These are phyloP conservation scores for Aspergillus felis DNA, from an alignment of 2,329 filamentous ascomycete species.

Conservation along the genomic window DNA sequence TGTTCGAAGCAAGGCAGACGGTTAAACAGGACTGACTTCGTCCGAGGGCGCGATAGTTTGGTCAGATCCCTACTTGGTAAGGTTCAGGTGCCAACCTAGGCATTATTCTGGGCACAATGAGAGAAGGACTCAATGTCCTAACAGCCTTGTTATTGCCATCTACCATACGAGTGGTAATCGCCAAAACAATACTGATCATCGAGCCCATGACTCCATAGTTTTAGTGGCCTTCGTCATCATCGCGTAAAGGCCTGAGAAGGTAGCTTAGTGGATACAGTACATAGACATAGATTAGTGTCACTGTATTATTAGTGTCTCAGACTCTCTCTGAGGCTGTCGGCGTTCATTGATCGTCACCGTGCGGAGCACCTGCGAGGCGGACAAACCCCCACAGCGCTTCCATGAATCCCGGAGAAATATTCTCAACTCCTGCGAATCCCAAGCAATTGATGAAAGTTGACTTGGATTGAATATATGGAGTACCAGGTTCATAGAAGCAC, in stretches of 20 bases:
- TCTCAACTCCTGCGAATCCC: neutral
- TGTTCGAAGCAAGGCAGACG: neutral
- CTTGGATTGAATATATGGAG: slow-evolving; percentile 1
- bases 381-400: neutral
- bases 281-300: neutral
- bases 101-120: neutral
- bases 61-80: neutral
- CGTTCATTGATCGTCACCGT: neutral
- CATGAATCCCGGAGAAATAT: neutral
- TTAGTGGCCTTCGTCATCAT: neutral
- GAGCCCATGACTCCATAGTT: neutral
- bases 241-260: neutral
- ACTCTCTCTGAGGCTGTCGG: neutral
- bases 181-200: neutral
- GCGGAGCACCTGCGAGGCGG: neutral
- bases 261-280: neutral
- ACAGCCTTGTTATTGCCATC: neutral
- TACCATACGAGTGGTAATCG: too few relatives aligned
- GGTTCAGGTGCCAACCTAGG: neutral
- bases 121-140: neutral
- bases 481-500: neutral
- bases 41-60: neutral
- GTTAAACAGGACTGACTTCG: neutral
- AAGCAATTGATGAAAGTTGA: neutral
- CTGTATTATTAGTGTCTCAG: neutral